Base-by-base conservation (phyloP, 2,329 filamentous ascomycete species). In the Metarhizium guizhouense region DNA sequence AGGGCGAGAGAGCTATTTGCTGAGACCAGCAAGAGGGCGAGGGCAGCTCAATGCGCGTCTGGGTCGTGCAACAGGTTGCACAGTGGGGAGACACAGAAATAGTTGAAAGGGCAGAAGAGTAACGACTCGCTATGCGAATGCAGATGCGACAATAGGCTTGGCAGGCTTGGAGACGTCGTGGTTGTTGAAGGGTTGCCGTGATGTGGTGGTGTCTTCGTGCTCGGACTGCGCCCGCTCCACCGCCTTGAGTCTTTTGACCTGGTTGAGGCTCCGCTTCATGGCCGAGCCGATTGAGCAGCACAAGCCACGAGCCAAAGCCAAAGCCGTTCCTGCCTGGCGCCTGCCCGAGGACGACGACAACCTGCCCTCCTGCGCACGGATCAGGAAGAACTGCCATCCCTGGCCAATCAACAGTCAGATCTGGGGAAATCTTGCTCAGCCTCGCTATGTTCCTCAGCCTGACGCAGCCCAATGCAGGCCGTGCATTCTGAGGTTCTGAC, bases 91-190 rank as follows among this genome's bases (percentile, higher is more conserved):
- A 11, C 32, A 34, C 32, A 11, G 10, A 34, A 11, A 25, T 25
- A 20, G n/a, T 8, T 52, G n/a, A 30, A 13, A 20, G 10, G 32
- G 16, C 30, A 30, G 16, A 55, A 47, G 18, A 18, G 42, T 4
- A 48, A 32, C 43, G 25, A 43, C 20, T 50, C 32, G 50, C 54
- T 56, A 50, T 56, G 50, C 43, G 51, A 56, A 47, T 30, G 18
- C 13, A 36, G 20, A 38, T 49, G 50, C 42, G 38, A 51, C 30
- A 30, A 32, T 52, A 40, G 10, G 50, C 40, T 36, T 42, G 40
- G 54, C 54, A 49, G 50, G 36, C 54, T 53, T 20, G n/a, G 30
- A 18, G 25, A 53, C 43, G 51, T n/a, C 32, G 52, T 47, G 38
- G 52, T 52, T 11, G 40, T 51, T 54, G 50, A 36, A 34, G 30